Evolutionary conservation across 2,329 filamentous ascomycete genomes (phyloP).

Genomic region (Colletotrichum chlorophyti): DNA sequence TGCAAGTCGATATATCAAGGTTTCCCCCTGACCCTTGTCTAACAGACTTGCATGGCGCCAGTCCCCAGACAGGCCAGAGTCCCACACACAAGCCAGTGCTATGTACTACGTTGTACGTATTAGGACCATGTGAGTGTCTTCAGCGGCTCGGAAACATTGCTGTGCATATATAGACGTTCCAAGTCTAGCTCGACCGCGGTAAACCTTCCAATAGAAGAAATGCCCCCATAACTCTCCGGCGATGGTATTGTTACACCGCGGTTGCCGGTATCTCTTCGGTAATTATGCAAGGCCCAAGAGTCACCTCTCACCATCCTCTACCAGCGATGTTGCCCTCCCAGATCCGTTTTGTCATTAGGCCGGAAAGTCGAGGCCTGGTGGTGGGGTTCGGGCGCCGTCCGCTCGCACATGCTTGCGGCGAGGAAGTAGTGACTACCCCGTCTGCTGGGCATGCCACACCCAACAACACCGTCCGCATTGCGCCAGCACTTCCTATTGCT

Average conservation of each 20-base stretch:
- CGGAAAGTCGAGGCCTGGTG: too few relatives aligned
- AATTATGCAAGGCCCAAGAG: conserved; percentile 17
- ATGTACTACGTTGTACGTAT: too few relatives aligned
- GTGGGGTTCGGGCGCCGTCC: too few relatives aligned
- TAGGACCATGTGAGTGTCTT: neutral
- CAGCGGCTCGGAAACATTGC: neutral
- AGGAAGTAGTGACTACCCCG: too few relatives aligned
- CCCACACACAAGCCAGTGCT: neutral
- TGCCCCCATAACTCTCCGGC: neutral
- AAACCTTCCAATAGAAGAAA: neutral
- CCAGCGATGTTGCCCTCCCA: too few relatives aligned
- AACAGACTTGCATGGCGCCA: too few relatives aligned
- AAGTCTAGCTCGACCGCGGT: conserved; percentile 8
- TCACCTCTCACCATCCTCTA: conserved; percentile 6
- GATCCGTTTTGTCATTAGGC: too few relatives aligned
- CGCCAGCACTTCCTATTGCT: too few relatives aligned
- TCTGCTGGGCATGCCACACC: too few relatives aligned
- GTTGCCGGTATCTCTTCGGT: neutral
- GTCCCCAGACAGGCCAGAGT: too few relatives aligned
- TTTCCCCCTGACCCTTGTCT: conserved; percentile 1
- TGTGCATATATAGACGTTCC: neutral
- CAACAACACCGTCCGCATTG: too few relatives aligned
- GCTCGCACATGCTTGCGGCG: too few relatives aligned
- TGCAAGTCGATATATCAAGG: conserved; percentile 11
- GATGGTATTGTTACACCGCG: neutral